Base-by-base conservation (phyloP, 768 basidiomycete genomes). In the Punctularia strigosozonata region DNA sequence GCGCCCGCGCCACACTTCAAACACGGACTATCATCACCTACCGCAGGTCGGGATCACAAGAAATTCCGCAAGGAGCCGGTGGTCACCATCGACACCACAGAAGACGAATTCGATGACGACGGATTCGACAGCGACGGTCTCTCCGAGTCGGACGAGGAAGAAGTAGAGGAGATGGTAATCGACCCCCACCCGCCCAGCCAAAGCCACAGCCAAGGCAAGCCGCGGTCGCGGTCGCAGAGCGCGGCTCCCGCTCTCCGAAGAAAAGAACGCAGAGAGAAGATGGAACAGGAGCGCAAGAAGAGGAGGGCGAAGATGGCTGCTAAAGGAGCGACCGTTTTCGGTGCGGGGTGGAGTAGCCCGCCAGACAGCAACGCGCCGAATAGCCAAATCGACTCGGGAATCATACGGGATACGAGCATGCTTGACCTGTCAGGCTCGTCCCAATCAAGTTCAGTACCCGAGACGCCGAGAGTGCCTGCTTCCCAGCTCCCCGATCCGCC, bases 161-260 rank as follows among this genome's bases (percentile, higher is more conserved):
- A 73, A 42, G 65, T 73, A 10, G 66, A 71, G 39, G 62, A 64
- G 31, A 75, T 79, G 69, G 44, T 71, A 5, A 49, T 70, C 13
- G 66, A 71, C 42, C 19, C n/a, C 8, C 53, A 46, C 30, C 46
- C 44, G 20, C 43, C n/a, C n/a, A n/a, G n/a, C n/a, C n/a, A n/a
- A n/a, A n/a, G n/a, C n/a, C n/a, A n/a, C n/a, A n/a, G n/a, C n/a
- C n/a, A n/a, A n/a, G n/a, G n/a, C n/a, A n/a, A n/a, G n/a, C n/a
- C n/a, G n/a, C n/a, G n/a, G n/a, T n/a, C n/a, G n/a, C n/a, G n/a
- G n/a, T n/a, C n/a, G n/a, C n/a, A n/a, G n/a, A n/a, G n/a, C n/a
- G n/a, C n/a, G n/a, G n/a, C n/a, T n/a, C n/a, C n/a, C n/a, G n/a
- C n/a, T n/a, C n/a, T n/a, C n/a, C 35, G 14, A 41, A 17, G 8